phyloP scores from a whole-genome alignment of 805 yeast species.

The Candida vartiovaarae region DNA sequence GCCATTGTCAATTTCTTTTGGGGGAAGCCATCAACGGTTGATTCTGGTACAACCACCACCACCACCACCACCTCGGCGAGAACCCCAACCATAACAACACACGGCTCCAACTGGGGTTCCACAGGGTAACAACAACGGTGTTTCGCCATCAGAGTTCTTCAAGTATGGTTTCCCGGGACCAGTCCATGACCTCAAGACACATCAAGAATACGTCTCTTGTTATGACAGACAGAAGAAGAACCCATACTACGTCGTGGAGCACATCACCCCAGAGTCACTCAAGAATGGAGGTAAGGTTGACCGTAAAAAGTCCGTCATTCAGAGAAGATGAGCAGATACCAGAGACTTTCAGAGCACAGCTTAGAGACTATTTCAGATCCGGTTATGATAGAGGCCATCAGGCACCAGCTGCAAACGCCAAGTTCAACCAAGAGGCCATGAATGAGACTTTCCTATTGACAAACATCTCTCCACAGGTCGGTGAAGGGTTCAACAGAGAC shows the following conservation, averaged over 20 bases:
- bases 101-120: no score
- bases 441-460: conserved; percentile 86
- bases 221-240: conserved; percentile 79
- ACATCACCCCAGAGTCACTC: conserved; percentile 70
- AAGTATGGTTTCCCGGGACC: conserved; percentile 96
- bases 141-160: conserved; percentile 77
- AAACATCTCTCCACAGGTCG: conserved; percentile 95
- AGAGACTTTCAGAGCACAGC: conserved; percentile 58
- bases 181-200: conserved; percentile 68
- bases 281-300: conserved; percentile 48
- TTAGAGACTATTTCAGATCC: conserved; percentile 85
- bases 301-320: conserved; percentile 74
- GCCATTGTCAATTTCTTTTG: conserved; percentile 29
- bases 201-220: conserved; percentile 76
- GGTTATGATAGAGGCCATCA: conserved; percentile 97
- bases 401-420: conserved; percentile 97
- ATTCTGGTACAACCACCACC: background rate
- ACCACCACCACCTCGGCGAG: conserved; percentile 1
- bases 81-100: no score
- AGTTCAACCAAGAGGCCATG: conserved; percentile 86
- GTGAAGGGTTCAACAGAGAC: conserved; percentile 95
- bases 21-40: conserved; percentile 18
- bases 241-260: conserved; percentile 86
- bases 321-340: conserved; percentile 86
- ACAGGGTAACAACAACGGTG: conserved; percentile 12